phyloP scores from a whole-genome alignment of 176 grass and related monocot species.

The Oryza australiensis region DNA sequence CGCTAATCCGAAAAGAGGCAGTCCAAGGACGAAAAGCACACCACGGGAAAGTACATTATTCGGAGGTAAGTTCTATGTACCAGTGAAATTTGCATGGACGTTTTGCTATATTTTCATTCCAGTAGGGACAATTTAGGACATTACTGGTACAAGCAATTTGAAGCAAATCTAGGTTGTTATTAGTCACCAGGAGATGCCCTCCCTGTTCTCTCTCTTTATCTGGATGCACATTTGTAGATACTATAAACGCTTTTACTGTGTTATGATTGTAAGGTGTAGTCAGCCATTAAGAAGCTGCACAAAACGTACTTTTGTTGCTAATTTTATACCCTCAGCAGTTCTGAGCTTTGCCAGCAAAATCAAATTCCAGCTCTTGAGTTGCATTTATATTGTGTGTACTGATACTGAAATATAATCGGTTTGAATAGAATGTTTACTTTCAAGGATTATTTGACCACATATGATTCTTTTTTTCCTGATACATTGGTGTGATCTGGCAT shows the following conservation, averaged over 20 bases:
- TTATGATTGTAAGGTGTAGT: slow-evolving; percentile 10
- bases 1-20: slow-evolving; percentile 81
- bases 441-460: neutral
- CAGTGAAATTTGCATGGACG: neutral
- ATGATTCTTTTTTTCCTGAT: neutral
- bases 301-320: neutral
- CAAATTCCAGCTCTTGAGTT: slow-evolving; percentile 8
- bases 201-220: neutral
- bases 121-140: neutral
- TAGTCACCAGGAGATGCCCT: slow-evolving; percentile 1
- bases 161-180: neutral
- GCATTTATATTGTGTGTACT: neutral
- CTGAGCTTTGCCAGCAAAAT: neutral
- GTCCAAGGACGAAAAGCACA: slow-evolving; percentile 61
- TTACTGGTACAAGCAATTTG: slow-evolving; percentile 1
- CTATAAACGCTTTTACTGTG: neutral
- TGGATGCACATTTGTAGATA: neutral
- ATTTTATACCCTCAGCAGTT: neutral
- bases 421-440: neutral
- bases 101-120: slow-evolving; percentile 25
- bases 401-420: slow-evolving; percentile 11
- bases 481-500: neutral
- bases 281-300: neutral
- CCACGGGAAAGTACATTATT: slow-evolving; percentile 73
- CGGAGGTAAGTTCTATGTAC: slow-evolving; percentile 55